Conservation (phyloP, 345 rosid species). For the Reutealis trisperma region DNA sequence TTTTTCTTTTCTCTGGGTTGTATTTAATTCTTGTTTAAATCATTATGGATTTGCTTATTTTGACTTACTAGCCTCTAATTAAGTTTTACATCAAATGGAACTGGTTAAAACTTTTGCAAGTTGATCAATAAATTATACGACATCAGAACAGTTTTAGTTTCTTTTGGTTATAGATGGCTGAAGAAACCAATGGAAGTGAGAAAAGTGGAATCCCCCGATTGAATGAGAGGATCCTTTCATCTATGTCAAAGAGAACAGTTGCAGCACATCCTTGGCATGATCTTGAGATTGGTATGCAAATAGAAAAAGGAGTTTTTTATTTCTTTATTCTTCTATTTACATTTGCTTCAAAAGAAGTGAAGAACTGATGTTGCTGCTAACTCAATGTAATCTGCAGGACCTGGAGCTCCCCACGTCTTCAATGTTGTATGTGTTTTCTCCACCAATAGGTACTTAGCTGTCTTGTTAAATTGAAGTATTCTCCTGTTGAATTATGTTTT, state of each 20-base stretch:
- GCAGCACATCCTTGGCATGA: conserved; percentile 99
- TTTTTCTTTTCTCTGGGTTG: neutral
- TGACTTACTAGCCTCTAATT: neutral
- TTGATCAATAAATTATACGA: neutral
- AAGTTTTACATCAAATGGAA: neutral
- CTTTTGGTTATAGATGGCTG: conserved; percentile 28
- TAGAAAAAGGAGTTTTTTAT: neutral
- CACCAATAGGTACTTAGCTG: neutral
- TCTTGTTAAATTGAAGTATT: neutral
- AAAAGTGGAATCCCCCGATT: conserved; percentile 46
- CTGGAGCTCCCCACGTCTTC: conserved; percentile 73
- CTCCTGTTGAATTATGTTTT: neutral
- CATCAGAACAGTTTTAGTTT: neutral
- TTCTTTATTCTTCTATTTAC: conserved; percentile 6
- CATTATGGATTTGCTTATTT: neutral
- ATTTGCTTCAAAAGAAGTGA: neutral
- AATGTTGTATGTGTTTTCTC: conserved; percentile 34
- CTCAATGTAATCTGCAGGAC: conserved; percentile 53
- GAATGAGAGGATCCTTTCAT: conserved; percentile 93
- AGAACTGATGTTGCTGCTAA: conserved; percentile 24
- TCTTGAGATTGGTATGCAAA: conserved; percentile 80
- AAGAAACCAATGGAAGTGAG: neutral
- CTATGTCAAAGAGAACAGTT: conserved; percentile 89
- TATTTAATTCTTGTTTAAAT: neutral
- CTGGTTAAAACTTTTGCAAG: neutral